phyloP scores from a whole-genome alignment of 2,329 filamentous ascomycete genomes.

The Colletotrichum sp. region DNA sequence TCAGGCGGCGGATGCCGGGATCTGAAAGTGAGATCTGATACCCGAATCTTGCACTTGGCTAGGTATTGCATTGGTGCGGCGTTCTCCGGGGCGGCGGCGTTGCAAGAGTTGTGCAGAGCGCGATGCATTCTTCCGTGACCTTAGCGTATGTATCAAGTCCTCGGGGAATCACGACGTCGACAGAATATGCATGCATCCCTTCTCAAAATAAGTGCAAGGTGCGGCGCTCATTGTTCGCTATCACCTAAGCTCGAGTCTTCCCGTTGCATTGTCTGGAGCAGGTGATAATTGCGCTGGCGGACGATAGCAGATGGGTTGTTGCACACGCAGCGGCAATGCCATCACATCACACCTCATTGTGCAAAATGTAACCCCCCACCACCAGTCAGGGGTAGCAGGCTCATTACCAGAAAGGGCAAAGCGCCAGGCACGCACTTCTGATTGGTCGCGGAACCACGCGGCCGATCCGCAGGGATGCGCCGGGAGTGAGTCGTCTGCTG shows the following conservation, averaged over 20 bases:
- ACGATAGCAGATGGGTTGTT: not conserved
- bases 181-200: not conserved
- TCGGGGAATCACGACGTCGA: not conserved
- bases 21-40: slow-evolving; percentile 2
- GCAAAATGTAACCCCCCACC: not conserved
- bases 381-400: not conserved
- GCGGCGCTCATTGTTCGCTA: not conserved
- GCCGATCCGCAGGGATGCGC: slow-evolving; percentile 31
- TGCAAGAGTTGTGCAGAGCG: not conserved
- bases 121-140: not conserved
- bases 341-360: not conserved
- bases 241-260: not conserved
- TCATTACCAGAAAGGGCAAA: slow-evolving; percentile 30
- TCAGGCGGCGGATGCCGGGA: not conserved
- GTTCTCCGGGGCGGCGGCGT: not conserved
- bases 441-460: slow-evolving; percentile 44
- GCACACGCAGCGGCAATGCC: not conserved
- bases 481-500: slow-evolving; percentile 13
- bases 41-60: not conserved
- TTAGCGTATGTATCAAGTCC: not conserved
- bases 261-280: not conserved
- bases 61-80: not conserved
- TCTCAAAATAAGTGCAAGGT: not conserved
- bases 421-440: slow-evolving; percentile 41
- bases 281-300: not conserved